A percentile compares a stretch with the other conserved stretches of the same genome.
phyloP scores from a whole-genome alignment of 176 grass and related monocot species.

The Alloteropsis semialata region DNA sequence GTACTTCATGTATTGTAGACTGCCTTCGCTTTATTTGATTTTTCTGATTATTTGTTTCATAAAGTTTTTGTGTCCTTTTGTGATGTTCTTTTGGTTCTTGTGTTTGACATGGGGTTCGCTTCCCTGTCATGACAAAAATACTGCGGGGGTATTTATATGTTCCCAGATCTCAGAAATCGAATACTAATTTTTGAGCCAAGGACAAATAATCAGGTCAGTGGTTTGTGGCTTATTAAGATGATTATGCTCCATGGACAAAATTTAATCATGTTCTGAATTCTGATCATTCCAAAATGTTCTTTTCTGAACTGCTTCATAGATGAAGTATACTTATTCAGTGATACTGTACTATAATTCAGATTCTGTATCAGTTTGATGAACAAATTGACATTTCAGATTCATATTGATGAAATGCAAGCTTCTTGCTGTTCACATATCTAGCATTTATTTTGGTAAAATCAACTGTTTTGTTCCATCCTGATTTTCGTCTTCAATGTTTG shows the following conservation, averaged over 20 bases:
- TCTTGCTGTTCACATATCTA: background rate
- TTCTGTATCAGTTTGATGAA: background rate
- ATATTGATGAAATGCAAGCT: conserved; percentile 11
- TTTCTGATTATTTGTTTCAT: background rate
- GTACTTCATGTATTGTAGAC: background rate
- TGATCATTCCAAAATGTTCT: conserved; percentile 1
- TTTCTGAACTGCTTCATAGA: background rate
- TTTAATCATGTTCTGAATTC: background rate
- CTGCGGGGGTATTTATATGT: background rate
- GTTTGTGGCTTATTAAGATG: conserved; percentile 2
- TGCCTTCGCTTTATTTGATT: background rate
- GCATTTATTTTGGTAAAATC: conserved; percentile 34
- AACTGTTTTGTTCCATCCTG: conserved; percentile 10
- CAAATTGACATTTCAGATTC: background rate
- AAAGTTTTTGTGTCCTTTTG: conserved; percentile 15
- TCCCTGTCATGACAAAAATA: background rate
- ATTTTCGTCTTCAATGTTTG: conserved; percentile 25
- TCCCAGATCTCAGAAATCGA: background rate
- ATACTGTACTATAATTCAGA: background rate
- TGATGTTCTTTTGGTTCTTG: conserved; percentile 13
- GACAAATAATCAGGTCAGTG: conserved; percentile 3
- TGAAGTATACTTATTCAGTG: background rate
- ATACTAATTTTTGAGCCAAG: background rate
- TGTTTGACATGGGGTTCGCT: conserved; percentile 1
- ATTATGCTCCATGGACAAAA: background rate